Evolutionary conservation across 768 basidiomycete species (phyloP), one percentile per base, ranked within the genome.

Genomic region (Phlebiopsis flavidoalba): DNA sequence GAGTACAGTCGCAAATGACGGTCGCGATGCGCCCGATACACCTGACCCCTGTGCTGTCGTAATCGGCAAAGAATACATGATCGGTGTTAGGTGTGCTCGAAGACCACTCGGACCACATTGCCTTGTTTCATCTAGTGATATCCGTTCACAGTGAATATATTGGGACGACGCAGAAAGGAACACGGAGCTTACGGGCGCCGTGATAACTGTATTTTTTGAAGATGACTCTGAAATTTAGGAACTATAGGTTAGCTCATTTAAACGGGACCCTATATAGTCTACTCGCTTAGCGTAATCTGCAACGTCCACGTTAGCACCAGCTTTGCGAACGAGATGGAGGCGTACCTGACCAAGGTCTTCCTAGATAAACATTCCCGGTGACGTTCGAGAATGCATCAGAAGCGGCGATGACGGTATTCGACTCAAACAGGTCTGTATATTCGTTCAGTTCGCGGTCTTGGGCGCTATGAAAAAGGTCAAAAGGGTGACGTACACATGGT

Each of bases 191-290:
- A 53, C 53, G 10, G 53, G 53, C 1, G 36, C 33, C 33, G 53
- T 53, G 53, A 53, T 40, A 1, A 53, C 53, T 36, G 53, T 53
- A 36, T 53, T 37, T 31, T n/a, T 53, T 53, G 53, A 53, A 53
- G 53, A 53, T 36, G 36, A 53, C 53, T 21, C 53, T 53, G 35
- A 5, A n/a, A n/a, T n/a, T n/a, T 10, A 53, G 19, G n/a, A n/a
- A 8, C 14, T 24, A n/a, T 19, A 52, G 8, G 22, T 33, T 31
- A 36, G n/a, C n/a, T n/a, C 8, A 52, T 15, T 12, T 8, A 7
- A 6, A 48, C 47, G 26, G 3, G 6, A 31, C 6, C 26, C 26
- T 6, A 31, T 31, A 31, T 31, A 3, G 3, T 31, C n/a, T 6
- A 26, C 24, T 24, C 12, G 36, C 53, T 53, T 53, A 1, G 53